Evolutionary conservation across 2,329 filamentous ascomycete genomes (phyloP).

Genomic region (Botrytis tulipae): DNA sequence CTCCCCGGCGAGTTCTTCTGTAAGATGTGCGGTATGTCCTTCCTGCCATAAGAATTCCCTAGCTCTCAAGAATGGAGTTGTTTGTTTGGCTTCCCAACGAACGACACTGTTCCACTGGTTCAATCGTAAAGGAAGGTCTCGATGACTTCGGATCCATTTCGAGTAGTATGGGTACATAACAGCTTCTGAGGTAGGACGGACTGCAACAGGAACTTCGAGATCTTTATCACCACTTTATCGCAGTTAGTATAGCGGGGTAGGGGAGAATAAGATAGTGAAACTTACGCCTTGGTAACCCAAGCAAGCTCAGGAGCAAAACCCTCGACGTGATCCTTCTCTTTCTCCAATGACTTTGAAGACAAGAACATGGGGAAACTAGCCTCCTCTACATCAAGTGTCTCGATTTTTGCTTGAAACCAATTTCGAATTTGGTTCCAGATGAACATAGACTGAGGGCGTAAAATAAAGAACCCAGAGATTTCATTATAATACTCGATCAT

Average conservation of each 20-base stretch:
- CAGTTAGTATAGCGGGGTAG: constrained; percentile 31
- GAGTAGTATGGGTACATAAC: constrained; percentile 97
- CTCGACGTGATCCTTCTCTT: constrained; percentile 92
- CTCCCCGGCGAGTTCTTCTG: constrained; percentile 72
- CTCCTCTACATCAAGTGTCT: constrained; percentile 89
- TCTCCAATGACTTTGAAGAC: constrained; percentile 75
- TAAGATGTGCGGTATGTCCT: constrained; percentile 77
- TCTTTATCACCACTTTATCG: constrained; percentile 76
- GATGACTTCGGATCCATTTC: constrained; percentile 95
- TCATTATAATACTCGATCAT: constrained; percentile 95
- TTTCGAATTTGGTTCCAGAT: constrained; percentile 65
- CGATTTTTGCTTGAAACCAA: constrained; percentile 73
- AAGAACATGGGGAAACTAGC: constrained; percentile 97
- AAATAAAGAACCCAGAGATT: constrained; percentile 95
- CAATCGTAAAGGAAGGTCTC: constrained; percentile 87
- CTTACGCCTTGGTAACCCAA: constrained; percentile 81
- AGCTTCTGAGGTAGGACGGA: constrained; percentile 67
- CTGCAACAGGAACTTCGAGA: constrained; percentile 74
- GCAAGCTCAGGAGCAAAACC: constrained; percentile 94
- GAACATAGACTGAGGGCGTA: constrained; percentile 69
- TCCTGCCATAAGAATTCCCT: constrained; percentile 99
- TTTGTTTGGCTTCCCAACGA: constrained; percentile 96
- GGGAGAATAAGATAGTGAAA: constrained; percentile 29
- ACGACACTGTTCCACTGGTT: constrained; percentile 98
- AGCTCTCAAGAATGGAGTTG: constrained; percentile 81